Evolutionary conservation across 306 rosid species (phyloP).

Genomic region (Argentina anserina): DNA sequence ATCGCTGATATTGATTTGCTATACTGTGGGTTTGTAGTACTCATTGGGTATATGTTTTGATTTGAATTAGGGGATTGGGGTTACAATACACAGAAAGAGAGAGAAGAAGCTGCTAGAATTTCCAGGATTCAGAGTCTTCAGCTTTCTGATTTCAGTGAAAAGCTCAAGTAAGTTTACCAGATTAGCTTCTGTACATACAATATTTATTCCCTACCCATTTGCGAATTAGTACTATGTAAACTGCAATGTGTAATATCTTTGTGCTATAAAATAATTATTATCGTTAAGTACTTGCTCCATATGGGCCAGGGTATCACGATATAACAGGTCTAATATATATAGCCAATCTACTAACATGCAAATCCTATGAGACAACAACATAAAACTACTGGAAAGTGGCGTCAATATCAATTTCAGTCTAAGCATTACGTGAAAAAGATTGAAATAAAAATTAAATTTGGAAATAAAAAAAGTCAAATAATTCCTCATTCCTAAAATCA

Average conservation of each 20-base stretch:
- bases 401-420: no score
- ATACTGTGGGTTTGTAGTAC: not conserved
- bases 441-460: no score
- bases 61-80: conserved; percentile 71
- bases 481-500: no score
- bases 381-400: no score
- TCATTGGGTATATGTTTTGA: conserved; percentile 4
- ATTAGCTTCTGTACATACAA: no score
- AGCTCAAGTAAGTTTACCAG: conserved; percentile 36
- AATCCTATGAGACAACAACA: no score
- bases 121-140: conserved; percentile 57
- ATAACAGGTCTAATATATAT: no score
- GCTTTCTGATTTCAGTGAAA: conserved; percentile 55
- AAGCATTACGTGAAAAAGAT: no score
- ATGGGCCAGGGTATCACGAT: not conserved
- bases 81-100: conserved; percentile 79
- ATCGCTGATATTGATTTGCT: not conserved
- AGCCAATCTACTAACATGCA: no score
- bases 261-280: not conserved
- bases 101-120: conserved; percentile 71
- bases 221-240: not conserved
- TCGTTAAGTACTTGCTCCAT: not conserved
- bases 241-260: not conserved
- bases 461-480: no score
- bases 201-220: conserved; percentile 7